A percentile compares a stretch with the other conserved stretches of the same genome.
These are phyloP conservation scores for Pterulicium gracile DNA, from an alignment of 1,284 basidiomycete species.

Conservation along the genomic window DNA sequence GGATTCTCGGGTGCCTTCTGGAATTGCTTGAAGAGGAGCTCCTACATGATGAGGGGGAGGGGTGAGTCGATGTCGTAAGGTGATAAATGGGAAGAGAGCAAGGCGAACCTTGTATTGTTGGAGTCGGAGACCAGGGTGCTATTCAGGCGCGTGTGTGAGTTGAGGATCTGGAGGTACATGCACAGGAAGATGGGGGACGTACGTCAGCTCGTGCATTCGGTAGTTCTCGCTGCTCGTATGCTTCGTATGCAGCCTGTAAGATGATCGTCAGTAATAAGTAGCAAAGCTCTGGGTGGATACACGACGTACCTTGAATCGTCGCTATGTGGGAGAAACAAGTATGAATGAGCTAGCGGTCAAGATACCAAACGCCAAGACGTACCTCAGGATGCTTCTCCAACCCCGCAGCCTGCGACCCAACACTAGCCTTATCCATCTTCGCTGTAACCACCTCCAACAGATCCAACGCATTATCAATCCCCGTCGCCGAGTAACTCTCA, in stretches of 20 bases:
- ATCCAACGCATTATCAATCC: constrained; percentile 89
- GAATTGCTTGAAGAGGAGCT: constrained; percentile 72
- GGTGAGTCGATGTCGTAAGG: too few relatives aligned
- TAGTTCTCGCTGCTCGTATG: constrained; percentile 84
- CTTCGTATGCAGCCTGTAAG: constrained; percentile 75
- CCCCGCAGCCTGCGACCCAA: constrained; percentile 74
- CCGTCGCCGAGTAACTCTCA: constrained; percentile 74
- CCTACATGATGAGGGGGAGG: constrained; percentile 27
- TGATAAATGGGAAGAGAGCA: too few relatives aligned
- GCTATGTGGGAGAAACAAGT: constrained; percentile 26
- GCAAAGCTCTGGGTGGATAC: constrained; percentile 2
- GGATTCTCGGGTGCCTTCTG: constrained; percentile 87
- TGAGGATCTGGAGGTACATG: constrained; percentile 8
- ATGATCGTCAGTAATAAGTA: constrained; percentile 5
- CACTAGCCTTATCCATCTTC: constrained; percentile 85
- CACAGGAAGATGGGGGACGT: constrained; percentile 12
- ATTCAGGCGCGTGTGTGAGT: constrained; percentile 9
- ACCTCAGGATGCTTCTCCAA: constrained; percentile 95
- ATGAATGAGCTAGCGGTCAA: constrained; percentile 5
- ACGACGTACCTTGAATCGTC: constrained; percentile 67
- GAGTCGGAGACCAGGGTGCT: constrained; percentile 76
- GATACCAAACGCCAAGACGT: constrained; percentile 20
- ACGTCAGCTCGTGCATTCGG: constrained; percentile 72
- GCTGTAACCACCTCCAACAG: constrained; percentile 83
- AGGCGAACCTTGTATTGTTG: constrained; percentile 79